Evolutionary conservation across 2,329 filamentous ascomycete genomes (phyloP), one percentile per base, ranked within the genome.

Genomic region (Aspergillus novofumigatus): DNA sequence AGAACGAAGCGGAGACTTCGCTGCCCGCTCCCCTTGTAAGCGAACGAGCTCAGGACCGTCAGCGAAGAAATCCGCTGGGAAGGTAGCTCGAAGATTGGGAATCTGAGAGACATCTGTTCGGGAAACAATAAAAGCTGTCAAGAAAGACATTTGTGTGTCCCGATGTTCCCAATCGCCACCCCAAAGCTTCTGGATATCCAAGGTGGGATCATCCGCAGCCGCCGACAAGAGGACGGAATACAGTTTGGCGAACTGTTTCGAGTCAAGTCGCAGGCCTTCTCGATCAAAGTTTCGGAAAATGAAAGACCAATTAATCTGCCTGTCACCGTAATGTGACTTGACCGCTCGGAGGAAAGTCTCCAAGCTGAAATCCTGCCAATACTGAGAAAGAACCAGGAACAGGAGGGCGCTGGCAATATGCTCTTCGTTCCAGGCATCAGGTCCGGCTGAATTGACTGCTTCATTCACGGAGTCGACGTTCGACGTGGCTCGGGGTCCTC

Each of bases 111-210:
- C 89, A 71, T 97, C 92, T 26, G 96, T 81, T 11, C 83, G 84
- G 56, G 92, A 83, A 3, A 89, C 90, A 23, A 93, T 82, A 71
- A 93, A 97, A 20, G 92, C 92, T 61, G 89, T 88, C 54, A 97
- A 85, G 71, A 97, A 97, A n/a, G 92, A 95, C 38, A 99, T 79
- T 63, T 97, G 93, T 0, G 94, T 91, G 60, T 96, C 87, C 14
- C 89, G 84, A 64, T 95, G 85, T 60, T 88, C 86, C 93, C 95
- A 99, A 60, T 85, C 67, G 7, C 92, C 92, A 57, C 92, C 92
- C 92, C 94, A 97, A 23, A 99, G 79, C 42, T 82, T 83, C 71
- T 97, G 92, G 48, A 99, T 88, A 69, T 97, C 91, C 65, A 97
- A 86, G 26, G 79, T 78, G 17, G 82, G 77, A 50, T 84, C 78